phyloP scores from a whole-genome alignment of 371 early-diverging fungal genomes.

The Actinomortierella ambigua region DNA sequence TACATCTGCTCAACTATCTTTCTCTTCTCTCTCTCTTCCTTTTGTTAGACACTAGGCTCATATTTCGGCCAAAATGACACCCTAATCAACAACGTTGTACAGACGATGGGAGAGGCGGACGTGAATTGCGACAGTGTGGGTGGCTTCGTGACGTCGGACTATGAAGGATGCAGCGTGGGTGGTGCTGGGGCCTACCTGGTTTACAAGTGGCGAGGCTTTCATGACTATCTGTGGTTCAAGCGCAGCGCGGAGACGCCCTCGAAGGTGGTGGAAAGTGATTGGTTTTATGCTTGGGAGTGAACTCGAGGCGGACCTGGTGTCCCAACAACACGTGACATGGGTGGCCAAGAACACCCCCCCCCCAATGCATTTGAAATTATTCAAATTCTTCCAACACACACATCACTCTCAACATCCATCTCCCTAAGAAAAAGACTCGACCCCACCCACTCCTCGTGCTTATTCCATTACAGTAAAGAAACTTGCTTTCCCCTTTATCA shows the following conservation, averaged over 20 bases:
- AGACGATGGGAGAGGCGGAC: constrained; percentile 29
- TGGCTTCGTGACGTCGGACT: constrained; percentile 1
- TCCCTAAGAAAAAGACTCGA: no score
- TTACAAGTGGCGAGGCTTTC: constrained; percentile 61
- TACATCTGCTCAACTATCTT: background rate
- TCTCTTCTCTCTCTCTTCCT: background rate
- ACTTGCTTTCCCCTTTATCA: no score
- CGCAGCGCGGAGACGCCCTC: constrained; percentile 16
- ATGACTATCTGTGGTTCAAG: constrained; percentile 60
- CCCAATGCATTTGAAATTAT: no score
- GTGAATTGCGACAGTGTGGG: constrained; percentile 38
- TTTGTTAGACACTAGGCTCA: constrained; percentile 6
- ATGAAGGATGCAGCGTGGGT: constrained; percentile 1
- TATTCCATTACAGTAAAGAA: no score
- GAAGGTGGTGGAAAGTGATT: constrained; percentile 47
- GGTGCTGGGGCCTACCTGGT: constrained; percentile 44
- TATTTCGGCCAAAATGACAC: constrained; percentile 52
- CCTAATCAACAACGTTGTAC: constrained; percentile 22
- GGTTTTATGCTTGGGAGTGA: constrained; percentile 48
- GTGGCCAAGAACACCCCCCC: no score
- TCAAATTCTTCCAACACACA: no score
- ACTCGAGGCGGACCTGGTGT: no score
- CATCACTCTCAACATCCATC: no score
- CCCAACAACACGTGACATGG: no score
- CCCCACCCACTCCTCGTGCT: no score